Base-by-base conservation (phyloP, 2,329 filamentous ascomycete species). In the Coniella vitis region DNA sequence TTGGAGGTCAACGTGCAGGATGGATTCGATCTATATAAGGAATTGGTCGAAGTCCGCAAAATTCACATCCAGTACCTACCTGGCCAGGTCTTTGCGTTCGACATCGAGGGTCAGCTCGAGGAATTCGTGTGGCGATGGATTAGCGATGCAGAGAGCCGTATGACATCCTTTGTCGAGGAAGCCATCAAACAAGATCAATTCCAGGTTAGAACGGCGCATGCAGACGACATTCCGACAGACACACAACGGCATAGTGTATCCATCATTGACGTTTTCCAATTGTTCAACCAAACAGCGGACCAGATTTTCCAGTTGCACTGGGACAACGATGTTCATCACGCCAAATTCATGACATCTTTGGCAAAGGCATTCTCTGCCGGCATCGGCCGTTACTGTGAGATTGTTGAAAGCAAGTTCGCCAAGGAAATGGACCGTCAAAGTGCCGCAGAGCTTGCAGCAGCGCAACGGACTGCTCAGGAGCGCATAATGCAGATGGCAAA, bases 111-210 rank as follows among this genome's bases (percentile, higher is more conserved):
- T 37, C 71, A 95, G 14, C 74, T 98, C 16, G 86, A 90, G 54
- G 85, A 87, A 32, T 98, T 97, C 64, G 93, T 97, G 5, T 97
- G 90, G 90, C 83, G 89, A 51, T 98, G 90, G 90, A 88, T 98
- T 54, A 76, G 79, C 47, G 79, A 83, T 55, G 90, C 89, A 7
- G 90, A 97, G 59, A 72, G 73, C 31, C 89, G 84, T 61, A 83
- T 96, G 60, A 75, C 86, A 53, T 82, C 83, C 20, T 93, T 93
- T 72, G 87, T 97, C 35, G 89, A 94, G 40, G 81, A 91, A 59
- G 90, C 93, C 8, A 85, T 96, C 65, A 91, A 89, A 63, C 87
- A 94, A 58, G 93, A 98, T 63, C 70, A 81, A 49, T 98, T 97
- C 66, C 78, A 83, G 57, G 83, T 95, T 47, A 79, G 87, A 47